Evolutionary conservation across 306 rosid genomes (phyloP).

Genomic region (Quercus alba): DNA sequence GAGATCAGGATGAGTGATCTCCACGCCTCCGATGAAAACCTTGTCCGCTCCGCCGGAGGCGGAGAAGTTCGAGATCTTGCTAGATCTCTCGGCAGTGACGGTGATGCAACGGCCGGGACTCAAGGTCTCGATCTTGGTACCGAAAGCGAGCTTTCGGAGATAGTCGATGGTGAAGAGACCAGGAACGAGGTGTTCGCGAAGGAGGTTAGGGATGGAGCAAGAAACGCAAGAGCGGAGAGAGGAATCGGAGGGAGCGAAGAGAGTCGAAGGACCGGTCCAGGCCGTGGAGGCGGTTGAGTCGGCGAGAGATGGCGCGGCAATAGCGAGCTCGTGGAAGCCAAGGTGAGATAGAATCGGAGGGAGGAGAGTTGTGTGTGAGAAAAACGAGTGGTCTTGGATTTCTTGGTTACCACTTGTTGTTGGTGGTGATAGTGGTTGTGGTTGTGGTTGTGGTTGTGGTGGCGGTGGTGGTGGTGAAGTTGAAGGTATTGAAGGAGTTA

Average conservation of each 20-base stretch:
- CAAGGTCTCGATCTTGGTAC: conserved; percentile 64
- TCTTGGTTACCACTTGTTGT: conserved; percentile 23
- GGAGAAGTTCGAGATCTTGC: conserved; percentile 7
- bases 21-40: conserved; percentile 61
- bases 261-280: conserved; percentile 66
- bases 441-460: conserved; percentile 23
- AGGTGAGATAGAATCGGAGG: conserved; percentile 66
- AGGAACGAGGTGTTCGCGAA: conserved; percentile 64
- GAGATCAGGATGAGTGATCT: conserved; percentile 55
- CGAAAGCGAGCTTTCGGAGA: conserved; percentile 56
- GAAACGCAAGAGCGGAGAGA: conserved; percentile 55
- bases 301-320: conserved; percentile 56
- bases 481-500: conserved; percentile 15
- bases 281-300: conserved; percentile 25
- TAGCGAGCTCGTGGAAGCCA: conserved; percentile 60
- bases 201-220: conserved; percentile 57
- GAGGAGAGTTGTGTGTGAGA: conserved; percentile 50
- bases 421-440: conserved; percentile 34
- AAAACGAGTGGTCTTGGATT: conserved; percentile 46
- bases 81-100: conserved; percentile 40
- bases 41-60: conserved; percentile 8
- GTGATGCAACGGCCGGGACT: conserved; percentile 74
- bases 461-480: not conserved
- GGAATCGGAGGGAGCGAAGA: conserved; percentile 66
- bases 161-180: conserved; percentile 61